These are phyloP conservation scores for Lecanicillium sp. DNA, from an alignment of 2,329 filamentous ascomycete species.

Conservation along the genomic window DNA sequence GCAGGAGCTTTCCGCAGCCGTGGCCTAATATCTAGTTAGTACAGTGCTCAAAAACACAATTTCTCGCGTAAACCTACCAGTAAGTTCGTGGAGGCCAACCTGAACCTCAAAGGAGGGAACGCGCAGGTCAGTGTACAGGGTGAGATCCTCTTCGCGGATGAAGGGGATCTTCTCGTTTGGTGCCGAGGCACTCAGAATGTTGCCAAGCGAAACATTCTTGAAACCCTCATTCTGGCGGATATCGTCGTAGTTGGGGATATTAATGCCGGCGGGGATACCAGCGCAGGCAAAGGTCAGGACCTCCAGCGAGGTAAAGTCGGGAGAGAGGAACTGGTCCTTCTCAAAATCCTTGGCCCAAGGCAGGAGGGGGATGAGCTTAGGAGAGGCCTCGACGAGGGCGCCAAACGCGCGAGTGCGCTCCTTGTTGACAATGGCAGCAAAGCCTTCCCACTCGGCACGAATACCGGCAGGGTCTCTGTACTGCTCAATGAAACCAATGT, in stretches of 20 bases:
- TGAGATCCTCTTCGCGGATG: conserved; percentile 70
- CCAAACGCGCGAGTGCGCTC: conserved; percentile 86
- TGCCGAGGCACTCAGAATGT: conserved; percentile 84
- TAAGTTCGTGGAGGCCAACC: conserved; percentile 87
- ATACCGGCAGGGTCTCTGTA: conserved; percentile 78
- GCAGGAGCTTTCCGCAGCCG: conserved; percentile 86
- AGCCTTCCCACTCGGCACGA: conserved; percentile 79
- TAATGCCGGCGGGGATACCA: conserved; percentile 62
- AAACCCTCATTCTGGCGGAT: conserved; percentile 79
- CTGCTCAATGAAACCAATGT: conserved; percentile 80
- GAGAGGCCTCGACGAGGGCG: conserved; percentile 73
- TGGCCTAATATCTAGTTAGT: conserved; percentile 47
- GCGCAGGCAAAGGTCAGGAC: conserved; percentile 70
- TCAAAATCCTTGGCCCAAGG: conserved; percentile 88
- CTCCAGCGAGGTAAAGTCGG: conserved; percentile 92
- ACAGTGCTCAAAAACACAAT: background rate
- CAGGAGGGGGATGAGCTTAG: conserved; percentile 76
- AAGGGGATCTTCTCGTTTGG: conserved; percentile 91
- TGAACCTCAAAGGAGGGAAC: conserved; percentile 91
- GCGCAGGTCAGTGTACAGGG: conserved; percentile 72
- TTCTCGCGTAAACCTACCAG: conserved; percentile 24
- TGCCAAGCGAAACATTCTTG: conserved; percentile 91
- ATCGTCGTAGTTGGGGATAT: conserved; percentile 65
- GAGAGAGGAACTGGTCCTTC: conserved; percentile 90
- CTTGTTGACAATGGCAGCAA: conserved; percentile 78